phyloP scores from a whole-genome alignment of 495 filamentous ascomycete genomes.

The Aspergillus ellipticus region DNA sequence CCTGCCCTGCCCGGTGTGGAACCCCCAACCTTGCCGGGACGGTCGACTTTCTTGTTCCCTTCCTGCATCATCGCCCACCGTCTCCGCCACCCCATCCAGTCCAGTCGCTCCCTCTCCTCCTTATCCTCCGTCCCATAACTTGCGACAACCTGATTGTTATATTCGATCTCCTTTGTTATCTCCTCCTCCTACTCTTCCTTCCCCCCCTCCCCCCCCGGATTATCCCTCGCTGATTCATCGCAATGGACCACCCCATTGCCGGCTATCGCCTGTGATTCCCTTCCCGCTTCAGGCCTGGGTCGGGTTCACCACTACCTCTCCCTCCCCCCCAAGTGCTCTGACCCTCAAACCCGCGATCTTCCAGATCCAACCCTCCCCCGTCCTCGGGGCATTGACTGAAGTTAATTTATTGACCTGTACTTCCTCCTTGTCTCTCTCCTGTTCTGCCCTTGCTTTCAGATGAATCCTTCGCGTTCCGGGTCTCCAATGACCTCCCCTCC shows the following conservation, averaged over 20 bases:
- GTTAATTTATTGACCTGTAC: slow-evolving; percentile 14
- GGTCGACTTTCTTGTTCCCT: slow-evolving; percentile 7
- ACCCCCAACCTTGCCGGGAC: slow-evolving; percentile 1
- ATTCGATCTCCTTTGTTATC: background rate
- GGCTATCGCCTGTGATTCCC: slow-evolving; percentile 18
- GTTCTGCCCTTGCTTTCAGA: slow-evolving; percentile 11
- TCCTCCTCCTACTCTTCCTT: slow-evolving; percentile 1
- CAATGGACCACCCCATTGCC: slow-evolving; percentile 18
- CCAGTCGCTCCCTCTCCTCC: slow-evolving; percentile 8
- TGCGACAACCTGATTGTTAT: background rate
- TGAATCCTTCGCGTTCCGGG: background rate
- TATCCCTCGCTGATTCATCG: background rate
- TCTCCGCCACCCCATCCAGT: slow-evolving; percentile 11
- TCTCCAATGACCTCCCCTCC: slow-evolving; percentile 13
- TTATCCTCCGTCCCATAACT: background rate
- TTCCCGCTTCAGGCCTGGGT: slow-evolving; percentile 18
- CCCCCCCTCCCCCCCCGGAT: background rate
- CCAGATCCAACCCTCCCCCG: slow-evolving; percentile 9
- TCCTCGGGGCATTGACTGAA: slow-evolving; percentile 11
- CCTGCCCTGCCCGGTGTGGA: background rate
- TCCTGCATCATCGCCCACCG: background rate
- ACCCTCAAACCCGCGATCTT: slow-evolving; percentile 16
- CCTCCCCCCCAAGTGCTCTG: slow-evolving; percentile 18
- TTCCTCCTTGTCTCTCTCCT: slow-evolving; percentile 15
- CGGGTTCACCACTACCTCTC: slow-evolving; percentile 11